Base-by-base conservation (phyloP, 441 rosid genomes). In the Flueggea neowawraea region DNA sequence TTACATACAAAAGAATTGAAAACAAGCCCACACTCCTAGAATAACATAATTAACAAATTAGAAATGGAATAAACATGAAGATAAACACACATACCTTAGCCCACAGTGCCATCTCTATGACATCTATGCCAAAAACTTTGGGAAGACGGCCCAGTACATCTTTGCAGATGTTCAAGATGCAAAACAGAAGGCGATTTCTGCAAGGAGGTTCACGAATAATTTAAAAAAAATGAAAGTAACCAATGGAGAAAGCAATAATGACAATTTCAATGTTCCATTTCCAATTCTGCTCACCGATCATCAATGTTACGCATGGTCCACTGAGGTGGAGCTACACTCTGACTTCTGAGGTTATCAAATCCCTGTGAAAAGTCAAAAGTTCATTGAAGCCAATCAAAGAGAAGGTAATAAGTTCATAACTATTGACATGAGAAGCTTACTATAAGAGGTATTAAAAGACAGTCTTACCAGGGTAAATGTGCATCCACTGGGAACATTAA, bases 81-180 rank as follows among this genome's bases (percentile, higher is more conserved):
- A 57, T 58, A 72, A 16, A 57, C 62, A 58, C 44, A 63, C 16
- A 61, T 68, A 95, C 99, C 99, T 95, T 95, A 68, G 99, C 99
- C 99, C 99, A 95, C 75, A 95, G 85, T 63, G 99, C 98, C 99
- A 92, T 92, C 84, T 95, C 99, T 56, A 95, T 98, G 31, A 95
- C 80, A 87, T 95, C 99, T 75, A 95, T 78, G 68, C 99, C 99
- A 68, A 89, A 96, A 63, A 95, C 93, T 82, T 92, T 95, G n/a
- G 99, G 99, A 63, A 95, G 83, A 51, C 83, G 86, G 63, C 82
- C 94, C 64, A 90, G 84, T 31, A 84, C 84, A 77, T 92, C 98
- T 73, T 90, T 92, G 81, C 88, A 90, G 55, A 87, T 84, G 74
- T 87, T 95, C 69, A 95, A 71, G 76, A 91, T 82, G 84, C 90